These are phyloP conservation scores for Ceratobasidium sp. DNA, from an alignment of 1,284 basidiomycete genomes.

Conservation along the genomic window DNA sequence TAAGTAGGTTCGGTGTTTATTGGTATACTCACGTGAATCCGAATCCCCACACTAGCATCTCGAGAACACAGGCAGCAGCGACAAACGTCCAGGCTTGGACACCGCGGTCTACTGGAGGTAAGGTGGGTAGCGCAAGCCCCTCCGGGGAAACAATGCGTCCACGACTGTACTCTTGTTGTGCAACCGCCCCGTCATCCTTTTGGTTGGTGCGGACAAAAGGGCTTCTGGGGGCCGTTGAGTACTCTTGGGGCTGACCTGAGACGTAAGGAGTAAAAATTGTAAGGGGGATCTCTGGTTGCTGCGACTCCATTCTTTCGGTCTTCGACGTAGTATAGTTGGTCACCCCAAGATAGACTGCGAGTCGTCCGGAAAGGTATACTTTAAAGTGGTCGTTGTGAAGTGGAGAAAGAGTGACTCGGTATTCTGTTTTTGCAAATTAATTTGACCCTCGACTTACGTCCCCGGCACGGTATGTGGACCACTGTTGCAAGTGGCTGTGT, in stretches of 20 bases:
- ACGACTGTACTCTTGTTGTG: neutral
- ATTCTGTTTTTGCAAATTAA: neutral
- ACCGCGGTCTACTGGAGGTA: constrained; percentile 40
- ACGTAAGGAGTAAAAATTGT: neutral
- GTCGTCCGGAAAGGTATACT: too few relatives aligned
- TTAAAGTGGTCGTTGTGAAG: too few relatives aligned
- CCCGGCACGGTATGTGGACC: too few relatives aligned
- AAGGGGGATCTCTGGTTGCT: constrained; percentile 6
- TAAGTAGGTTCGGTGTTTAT: neutral
- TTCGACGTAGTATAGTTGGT: too few relatives aligned
- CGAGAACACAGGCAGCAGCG: constrained; percentile 30
- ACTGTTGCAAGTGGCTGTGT: neutral
- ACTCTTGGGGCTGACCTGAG: neutral
- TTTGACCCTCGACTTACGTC: too few relatives aligned
- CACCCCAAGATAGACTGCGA: too few relatives aligned
- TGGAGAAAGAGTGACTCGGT: neutral
- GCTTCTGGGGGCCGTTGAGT: neutral
- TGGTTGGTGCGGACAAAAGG: neutral
- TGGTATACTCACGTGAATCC: constrained; percentile 25
- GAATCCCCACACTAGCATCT: constrained; percentile 43
- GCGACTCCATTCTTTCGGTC: neutral
- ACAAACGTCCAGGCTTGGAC: constrained; percentile 41
- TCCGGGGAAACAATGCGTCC: neutral
- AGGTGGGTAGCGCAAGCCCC: neutral
- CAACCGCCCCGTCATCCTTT: neutral